Evolutionary conservation across 768 basidiomycete genomes (phyloP).

Genomic region (Tricholoma bakamatsutake): DNA sequence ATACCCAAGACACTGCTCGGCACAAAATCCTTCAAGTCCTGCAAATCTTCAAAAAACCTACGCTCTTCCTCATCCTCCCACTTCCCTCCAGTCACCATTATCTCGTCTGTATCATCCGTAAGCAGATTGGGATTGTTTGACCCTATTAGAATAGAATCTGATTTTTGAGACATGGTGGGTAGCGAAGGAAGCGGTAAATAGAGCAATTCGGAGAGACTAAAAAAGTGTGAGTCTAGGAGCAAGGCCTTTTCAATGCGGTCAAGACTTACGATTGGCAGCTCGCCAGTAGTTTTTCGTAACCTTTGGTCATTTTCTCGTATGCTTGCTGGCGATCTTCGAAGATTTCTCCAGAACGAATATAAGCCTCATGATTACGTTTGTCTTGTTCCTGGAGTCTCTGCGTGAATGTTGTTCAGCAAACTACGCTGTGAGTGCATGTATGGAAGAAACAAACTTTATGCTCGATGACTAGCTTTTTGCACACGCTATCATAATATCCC

Average conservation of each 20-base stretch:
- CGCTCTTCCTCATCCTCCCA: constrained; percentile 99
- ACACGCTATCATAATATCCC: constrained; percentile 86
- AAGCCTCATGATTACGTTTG: constrained; percentile 95
- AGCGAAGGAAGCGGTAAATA: constrained; percentile 75
- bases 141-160: constrained; percentile 78
- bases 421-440: background rate
- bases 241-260: background rate
- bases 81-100: constrained; percentile 60
- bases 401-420: constrained; percentile 1
- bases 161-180: constrained; percentile 77
- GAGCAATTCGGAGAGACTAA: constrained; percentile 86
- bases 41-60: constrained; percentile 87
- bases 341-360: constrained; percentile 98
- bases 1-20: constrained; percentile 84
- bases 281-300: constrained; percentile 85
- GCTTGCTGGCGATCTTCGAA: constrained; percentile 99
- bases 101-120: constrained; percentile 50
- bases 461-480: constrained; percentile 87
- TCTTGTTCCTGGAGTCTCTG: constrained; percentile 97
- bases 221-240: constrained; percentile 8
- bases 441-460: constrained; percentile 58
- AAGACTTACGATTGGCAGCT: constrained; percentile 78
- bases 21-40: constrained; percentile 88
- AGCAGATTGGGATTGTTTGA: constrained; percentile 31
- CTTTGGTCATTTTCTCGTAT: constrained; percentile 97